A percentile compares a stretch with the other conserved stretches of the same genome.
Conservation (phyloP, 345 rosid genomes). For the Heritiera littoralis region DNA sequence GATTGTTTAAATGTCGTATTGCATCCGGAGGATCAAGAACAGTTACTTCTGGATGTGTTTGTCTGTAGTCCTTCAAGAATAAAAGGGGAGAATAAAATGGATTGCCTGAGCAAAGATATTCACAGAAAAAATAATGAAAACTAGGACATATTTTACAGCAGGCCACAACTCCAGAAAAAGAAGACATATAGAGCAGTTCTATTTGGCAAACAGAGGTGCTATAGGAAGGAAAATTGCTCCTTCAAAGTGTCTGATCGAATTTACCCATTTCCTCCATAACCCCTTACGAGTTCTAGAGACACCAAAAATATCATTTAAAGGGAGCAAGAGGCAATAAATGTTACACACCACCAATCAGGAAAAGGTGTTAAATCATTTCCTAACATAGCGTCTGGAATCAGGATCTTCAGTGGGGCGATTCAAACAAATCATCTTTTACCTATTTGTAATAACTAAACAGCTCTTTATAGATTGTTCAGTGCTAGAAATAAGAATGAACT, state of each 20-base stretch:
- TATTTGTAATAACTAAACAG: background rate
- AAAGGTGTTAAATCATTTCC: background rate
- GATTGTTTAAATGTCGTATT: constrained; percentile 60
- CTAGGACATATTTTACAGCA: background rate
- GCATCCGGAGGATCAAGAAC: constrained; percentile 89
- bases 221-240: background rate
- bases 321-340: background rate
- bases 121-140: background rate
- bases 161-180: background rate
- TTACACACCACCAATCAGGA: background rate
- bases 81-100: constrained; percentile 19
- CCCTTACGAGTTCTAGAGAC: background rate
- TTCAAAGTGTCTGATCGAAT: background rate
- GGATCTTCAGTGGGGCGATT: background rate
- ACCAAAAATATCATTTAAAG: background rate
- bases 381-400: background rate
- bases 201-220: background rate
- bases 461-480: background rate
- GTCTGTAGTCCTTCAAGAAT: constrained; percentile 65
- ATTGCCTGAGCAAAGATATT: background rate
- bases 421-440: background rate
- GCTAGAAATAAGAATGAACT: background rate
- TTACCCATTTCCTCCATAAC: background rate
- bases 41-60: constrained; percentile 75
- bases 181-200: background rate